A percentile compares a stretch with the other conserved stretches of the same genome.
phyloP scores from a whole-genome alignment of 2,329 filamentous ascomycete genomes.

The Hymenoscyphus occultus region DNA sequence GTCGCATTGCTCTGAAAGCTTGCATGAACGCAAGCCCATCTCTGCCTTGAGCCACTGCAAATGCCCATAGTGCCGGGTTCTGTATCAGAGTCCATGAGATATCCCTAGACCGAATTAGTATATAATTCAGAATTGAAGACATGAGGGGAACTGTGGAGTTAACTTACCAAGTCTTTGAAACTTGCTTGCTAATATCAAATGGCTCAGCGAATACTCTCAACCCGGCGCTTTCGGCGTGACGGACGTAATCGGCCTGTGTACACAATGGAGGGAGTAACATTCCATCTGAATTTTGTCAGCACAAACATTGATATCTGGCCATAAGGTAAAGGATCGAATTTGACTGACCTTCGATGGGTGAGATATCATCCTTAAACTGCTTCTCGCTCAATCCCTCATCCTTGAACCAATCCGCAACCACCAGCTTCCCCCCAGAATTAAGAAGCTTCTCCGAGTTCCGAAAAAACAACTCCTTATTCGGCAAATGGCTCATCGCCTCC shows the following conservation, averaged over 20 bases:
- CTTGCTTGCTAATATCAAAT: constrained; percentile 56
- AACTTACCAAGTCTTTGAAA: constrained; percentile 57
- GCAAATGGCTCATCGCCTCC: constrained; percentile 59
- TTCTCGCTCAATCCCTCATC: constrained; percentile 45
- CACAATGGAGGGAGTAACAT: constrained; percentile 59
- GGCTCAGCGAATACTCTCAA: constrained; percentile 46
- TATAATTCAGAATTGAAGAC: too few relatives aligned
- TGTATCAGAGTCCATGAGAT: constrained; percentile 61
- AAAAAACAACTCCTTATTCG: constrained; percentile 58
- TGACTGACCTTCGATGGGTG: constrained; percentile 53
- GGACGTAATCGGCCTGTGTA: constrained; percentile 51
- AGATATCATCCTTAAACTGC: constrained; percentile 51
- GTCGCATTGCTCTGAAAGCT: constrained; percentile 58
- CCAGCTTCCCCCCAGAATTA: constrained; percentile 49
- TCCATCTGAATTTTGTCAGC: constrained; percentile 43
- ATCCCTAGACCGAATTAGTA: constrained; percentile 45
- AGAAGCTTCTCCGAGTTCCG: constrained; percentile 49
- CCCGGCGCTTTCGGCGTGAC: constrained; percentile 48
- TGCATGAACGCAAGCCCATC: constrained; percentile 60
- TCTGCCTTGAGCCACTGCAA: constrained; percentile 57
- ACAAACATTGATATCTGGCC: background rate
- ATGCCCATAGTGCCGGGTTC: constrained; percentile 58
- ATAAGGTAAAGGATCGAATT: background rate
- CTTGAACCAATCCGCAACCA: constrained; percentile 62
- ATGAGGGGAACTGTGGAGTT: too few relatives aligned